Percentiles rank a stretch among this genome's conserved stretches.
Evolutionary conservation across 2,329 filamentous ascomycete genomes (phyloP).

Genomic region (Colletotrichum tropicale): DNA sequence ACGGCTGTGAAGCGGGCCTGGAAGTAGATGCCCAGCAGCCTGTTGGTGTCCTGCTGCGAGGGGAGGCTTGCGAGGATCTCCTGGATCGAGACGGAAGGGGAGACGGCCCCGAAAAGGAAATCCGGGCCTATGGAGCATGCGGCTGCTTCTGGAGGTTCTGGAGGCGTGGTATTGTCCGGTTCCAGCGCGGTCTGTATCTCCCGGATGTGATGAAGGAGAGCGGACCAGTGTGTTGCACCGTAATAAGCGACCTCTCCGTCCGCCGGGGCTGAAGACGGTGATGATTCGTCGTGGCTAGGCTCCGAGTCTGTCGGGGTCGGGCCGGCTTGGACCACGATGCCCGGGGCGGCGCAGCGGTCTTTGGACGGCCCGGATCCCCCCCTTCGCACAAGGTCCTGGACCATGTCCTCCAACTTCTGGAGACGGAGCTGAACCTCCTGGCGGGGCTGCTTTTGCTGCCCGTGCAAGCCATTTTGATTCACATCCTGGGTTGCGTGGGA

Average conservation of each 20-base stretch:
- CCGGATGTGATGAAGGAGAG: conserved; percentile 45
- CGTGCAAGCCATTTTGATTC: not conserved
- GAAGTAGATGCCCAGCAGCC: conserved; percentile 42
- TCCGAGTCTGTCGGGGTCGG: conserved; percentile 8
- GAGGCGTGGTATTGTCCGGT: not conserved
- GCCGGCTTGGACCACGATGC: not conserved
- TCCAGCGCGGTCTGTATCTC: conserved; percentile 43
- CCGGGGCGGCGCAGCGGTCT: not conserved
- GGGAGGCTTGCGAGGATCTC: conserved; percentile 39
- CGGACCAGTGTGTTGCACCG: conserved; percentile 44
- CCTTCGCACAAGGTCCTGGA: conserved; percentile 35
- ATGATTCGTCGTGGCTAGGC: not conserved
- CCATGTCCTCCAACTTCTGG: conserved; percentile 44
- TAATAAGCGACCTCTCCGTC: conserved; percentile 29
- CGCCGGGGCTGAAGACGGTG: not conserved
- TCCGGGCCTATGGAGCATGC: conserved; percentile 30
- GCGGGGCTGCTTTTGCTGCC: conserved; percentile 16
- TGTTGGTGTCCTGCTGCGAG: conserved; percentile 38
- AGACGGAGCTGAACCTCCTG: conserved; percentile 44
- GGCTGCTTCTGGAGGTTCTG: conserved; percentile 3
- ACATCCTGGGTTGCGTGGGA: not conserved
- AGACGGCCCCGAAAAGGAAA: conserved; percentile 34
- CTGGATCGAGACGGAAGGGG: conserved; percentile 27
- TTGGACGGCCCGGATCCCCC: not conserved
- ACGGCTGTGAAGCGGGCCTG: conserved; percentile 39